Percentiles rank a stretch among this genome's conserved stretches.
phyloP scores from a whole-genome alignment of 1,284 basidiomycete genomes.

The Bjerkandera adusta region DNA sequence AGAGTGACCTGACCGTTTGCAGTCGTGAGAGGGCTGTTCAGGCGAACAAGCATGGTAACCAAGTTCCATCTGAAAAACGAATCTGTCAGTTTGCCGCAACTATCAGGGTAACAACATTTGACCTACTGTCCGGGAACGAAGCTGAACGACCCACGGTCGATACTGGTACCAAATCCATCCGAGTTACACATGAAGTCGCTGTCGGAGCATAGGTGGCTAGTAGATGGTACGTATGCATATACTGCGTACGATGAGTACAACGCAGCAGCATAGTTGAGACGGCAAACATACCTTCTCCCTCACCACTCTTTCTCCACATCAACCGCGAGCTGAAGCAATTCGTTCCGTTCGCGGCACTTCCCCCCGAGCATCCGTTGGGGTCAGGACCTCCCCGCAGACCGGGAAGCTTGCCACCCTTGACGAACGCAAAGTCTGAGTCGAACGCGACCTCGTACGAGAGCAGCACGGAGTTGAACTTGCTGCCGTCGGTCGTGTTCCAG shows the following conservation, averaged over 20 bases:
- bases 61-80: constrained; percentile 26
- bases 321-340: constrained; percentile 45
- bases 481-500: constrained; percentile 58
- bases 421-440: constrained; percentile 49
- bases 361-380: constrained; percentile 39
- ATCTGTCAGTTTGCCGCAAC: not conserved
- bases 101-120: not conserved
- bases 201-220: constrained; percentile 26
- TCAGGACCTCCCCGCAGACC: constrained; percentile 42
- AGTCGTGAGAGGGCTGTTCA: constrained; percentile 26
- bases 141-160: constrained; percentile 37
- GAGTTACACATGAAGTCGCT: constrained; percentile 33
- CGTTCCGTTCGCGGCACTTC: constrained; percentile 36
- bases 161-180: constrained; percentile 41
- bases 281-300: constrained; percentile 38
- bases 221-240: constrained; percentile 29
- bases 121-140: constrained; percentile 53
- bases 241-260: constrained; percentile 27
- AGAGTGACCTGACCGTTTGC: constrained; percentile 29
- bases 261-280: not conserved
- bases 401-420: constrained; percentile 49
- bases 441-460: constrained; percentile 74
- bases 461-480: constrained; percentile 59
- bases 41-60: constrained; percentile 27
- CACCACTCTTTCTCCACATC: constrained; percentile 44